These are phyloP conservation scores for Clohesyomyces aquaticus DNA, from an alignment of 495 filamentous ascomycete species.

Conservation along the genomic window DNA sequence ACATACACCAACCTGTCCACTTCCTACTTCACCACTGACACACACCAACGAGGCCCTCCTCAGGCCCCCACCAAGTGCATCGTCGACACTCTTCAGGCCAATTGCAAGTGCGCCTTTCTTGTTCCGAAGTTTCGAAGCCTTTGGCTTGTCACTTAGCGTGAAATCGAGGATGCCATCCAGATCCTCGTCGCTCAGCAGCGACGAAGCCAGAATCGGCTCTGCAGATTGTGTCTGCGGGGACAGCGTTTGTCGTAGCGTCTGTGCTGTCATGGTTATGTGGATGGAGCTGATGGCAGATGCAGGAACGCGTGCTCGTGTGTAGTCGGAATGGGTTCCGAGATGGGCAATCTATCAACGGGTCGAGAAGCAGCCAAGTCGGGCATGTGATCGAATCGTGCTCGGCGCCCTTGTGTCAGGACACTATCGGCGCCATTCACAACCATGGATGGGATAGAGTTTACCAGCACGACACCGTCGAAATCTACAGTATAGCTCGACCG, in stretches of 20 bases:
- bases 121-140: background rate
- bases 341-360: background rate
- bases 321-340: background rate
- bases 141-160: background rate
- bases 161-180: slow-evolving; percentile 13
- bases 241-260: background rate
- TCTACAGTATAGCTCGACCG: too few species aligned
- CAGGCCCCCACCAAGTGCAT: slow-evolving; percentile 39
- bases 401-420: background rate
- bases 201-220: slow-evolving; percentile 20
- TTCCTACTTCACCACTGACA: slow-evolving; percentile 31
- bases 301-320: background rate
- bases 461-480: too few species aligned
- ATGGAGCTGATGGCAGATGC: background rate
- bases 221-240: background rate
- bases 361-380: background rate
- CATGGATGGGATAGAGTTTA: background rate
- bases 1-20: slow-evolving; percentile 33
- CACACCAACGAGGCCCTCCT: slow-evolving; percentile 24
- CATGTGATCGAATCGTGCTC: background rate
- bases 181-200: slow-evolving; percentile 13
- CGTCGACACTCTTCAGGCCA: slow-evolving; percentile 38
- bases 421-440: too few species aligned
- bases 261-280: background rate
- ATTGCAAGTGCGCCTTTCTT: slow-evolving; percentile 9